Evolutionary conservation across 768 basidiomycete species (phyloP), one percentile per base, ranked within the genome.

Genomic region (Boletus subparvulus): DNA sequence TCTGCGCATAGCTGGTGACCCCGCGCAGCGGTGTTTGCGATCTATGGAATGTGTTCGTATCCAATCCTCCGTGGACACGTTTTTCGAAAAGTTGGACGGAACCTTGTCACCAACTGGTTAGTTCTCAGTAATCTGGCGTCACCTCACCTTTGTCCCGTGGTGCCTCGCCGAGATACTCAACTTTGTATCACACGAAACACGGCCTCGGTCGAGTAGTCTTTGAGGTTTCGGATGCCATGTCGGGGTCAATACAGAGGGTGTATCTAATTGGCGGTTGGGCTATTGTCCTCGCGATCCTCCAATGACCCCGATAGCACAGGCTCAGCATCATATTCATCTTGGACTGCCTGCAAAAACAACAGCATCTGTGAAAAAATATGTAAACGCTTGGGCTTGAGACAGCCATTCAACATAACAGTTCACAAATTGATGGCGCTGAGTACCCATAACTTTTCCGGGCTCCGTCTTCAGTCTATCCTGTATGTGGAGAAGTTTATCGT

Each of bases 401-500:
- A 36, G 37, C 24, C 7, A 24, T 26, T 13, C 28, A 14, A 32
- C 26, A 7, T 26, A 14, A n/a, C 40, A 8, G 70, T 80, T 57
- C 61, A 93, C 92, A 49, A 87, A 75, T 62, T 82, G 73, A 67
- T 95, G 93, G 61, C 93, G 76, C 61, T 80, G 84, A 56, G 80
- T 77, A 24, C 90, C 92, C 69, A 92, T 73, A 54, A 68, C 65
- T 65, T 80, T 86, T 4, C 90, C 94, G 3, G 79, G 78, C 10
- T 76, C 80, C 0, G 93, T 96, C 75, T 94, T 95, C 59, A 95
- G 82, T 58, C 83, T 77, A 45, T 83, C 83, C 40, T 75, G 78
- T 55, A 96, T 89, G 54, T 84, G 81, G 28, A 95, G 69, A 35
- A 96, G 78, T 71, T 95, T 96, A 63, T 93, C 90, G 61, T 92